Percentiles rank a stretch among this genome's conserved stretches.
These are phyloP conservation scores for Nepenthes mirabilis DNA, from an alignment of 148 eudicot species.

Conservation along the genomic window DNA sequence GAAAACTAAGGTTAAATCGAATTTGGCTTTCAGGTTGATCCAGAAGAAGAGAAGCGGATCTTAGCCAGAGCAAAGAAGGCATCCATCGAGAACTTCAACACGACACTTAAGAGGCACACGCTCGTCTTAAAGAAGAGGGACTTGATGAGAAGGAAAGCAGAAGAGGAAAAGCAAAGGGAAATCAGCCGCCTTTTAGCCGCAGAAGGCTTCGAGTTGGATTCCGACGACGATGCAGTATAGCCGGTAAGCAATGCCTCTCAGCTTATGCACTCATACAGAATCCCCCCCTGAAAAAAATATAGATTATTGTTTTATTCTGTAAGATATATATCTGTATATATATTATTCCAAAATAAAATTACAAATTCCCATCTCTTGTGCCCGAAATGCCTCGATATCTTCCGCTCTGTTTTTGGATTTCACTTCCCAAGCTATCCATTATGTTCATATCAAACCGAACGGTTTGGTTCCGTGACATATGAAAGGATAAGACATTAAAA, in stretches of 20 bases:
- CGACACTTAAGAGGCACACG: conserved; percentile 68
- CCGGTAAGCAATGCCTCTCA: not conserved
- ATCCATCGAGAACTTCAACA: conserved; percentile 55
- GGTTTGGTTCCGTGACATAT: too few species aligned
- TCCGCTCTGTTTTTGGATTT: too few species aligned
- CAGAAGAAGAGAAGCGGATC: conserved; percentile 83
- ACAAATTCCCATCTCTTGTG: not conserved
- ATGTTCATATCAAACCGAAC: too few species aligned
- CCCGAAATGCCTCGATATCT: not conserved
- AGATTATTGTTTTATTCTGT: not conserved
- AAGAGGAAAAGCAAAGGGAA: conserved; percentile 61
- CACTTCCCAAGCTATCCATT: too few species aligned
- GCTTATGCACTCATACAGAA: not conserved
- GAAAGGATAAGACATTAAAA: too few species aligned
- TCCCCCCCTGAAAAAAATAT: not conserved
- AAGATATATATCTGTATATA: not conserved
- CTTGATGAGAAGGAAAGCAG: conserved; percentile 72
- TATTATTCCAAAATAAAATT: not conserved
- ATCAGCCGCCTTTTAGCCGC: conserved; percentile 72
- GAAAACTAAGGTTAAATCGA: too few species aligned
- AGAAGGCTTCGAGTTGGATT: conserved; percentile 84
- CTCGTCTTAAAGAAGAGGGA: conserved; percentile 85
- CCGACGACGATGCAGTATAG: conserved; percentile 37
- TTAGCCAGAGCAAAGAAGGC: conserved; percentile 79
- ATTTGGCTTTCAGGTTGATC: conserved; percentile 49